These are phyloP conservation scores for Corylus avellana DNA, from an alignment of 306 rosid genomes.

Conservation along the genomic window DNA sequence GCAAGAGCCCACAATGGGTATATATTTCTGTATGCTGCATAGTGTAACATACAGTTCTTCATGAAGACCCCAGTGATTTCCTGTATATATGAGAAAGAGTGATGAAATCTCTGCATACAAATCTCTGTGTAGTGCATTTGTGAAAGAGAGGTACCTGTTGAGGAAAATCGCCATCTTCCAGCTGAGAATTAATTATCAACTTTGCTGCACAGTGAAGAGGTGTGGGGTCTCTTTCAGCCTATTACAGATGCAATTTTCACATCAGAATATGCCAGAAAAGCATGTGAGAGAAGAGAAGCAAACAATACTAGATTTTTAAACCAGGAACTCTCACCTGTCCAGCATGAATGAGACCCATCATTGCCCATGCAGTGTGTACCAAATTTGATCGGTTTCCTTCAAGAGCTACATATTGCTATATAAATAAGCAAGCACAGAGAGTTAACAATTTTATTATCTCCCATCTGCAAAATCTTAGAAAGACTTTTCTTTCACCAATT, in stretches of 20 bases:
- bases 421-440: not conserved
- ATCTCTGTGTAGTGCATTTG: too few relatives aligned
- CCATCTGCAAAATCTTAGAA: not conserved
- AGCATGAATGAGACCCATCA: conserved; percentile 61
- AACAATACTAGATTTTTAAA: not conserved
- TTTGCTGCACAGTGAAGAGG: conserved; percentile 68
- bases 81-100: not conserved
- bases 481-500: too few relatives aligned
- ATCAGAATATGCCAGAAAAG: not conserved
- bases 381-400: conserved; percentile 58
- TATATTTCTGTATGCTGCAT: conserved; percentile 67
- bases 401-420: conserved; percentile 46
- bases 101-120: not conserved
- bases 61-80: conserved; percentile 64
- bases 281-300: not conserved
- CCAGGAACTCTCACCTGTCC: conserved; percentile 42
- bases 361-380: conserved; percentile 74
- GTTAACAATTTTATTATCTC: not conserved
- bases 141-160: conserved; percentile 46
- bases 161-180: conserved; percentile 69
- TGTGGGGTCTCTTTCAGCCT: conserved; percentile 56
- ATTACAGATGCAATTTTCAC: not conserved
- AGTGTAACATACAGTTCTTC: conserved; percentile 69
- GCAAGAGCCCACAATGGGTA: conserved; percentile 76
- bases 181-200: conserved; percentile 55